A percentile compares a stretch with the other conserved stretches of the same genome.
Evolutionary conservation across 257 asterid genomes (phyloP).

Genomic region (Verbena officinalis): DNA sequence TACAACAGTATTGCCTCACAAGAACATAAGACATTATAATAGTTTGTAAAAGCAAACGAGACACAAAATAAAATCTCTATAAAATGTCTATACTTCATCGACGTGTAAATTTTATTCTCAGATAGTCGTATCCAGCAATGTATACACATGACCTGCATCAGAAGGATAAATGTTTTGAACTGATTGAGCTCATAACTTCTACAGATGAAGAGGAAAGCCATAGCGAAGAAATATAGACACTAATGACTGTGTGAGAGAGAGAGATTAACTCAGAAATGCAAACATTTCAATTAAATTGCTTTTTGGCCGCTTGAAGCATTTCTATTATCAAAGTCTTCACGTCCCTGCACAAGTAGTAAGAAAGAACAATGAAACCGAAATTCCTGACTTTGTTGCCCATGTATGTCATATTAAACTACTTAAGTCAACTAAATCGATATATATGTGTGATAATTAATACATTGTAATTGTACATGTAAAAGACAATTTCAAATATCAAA

Average conservation of each 20-base stretch:
- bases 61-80: background rate
- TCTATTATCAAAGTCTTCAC: conserved; percentile 41
- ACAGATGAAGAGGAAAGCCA: no score
- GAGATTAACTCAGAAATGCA: background rate
- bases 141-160: no score
- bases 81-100: background rate
- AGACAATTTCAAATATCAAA: background rate
- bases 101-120: background rate
- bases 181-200: no score
- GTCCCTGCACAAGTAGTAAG: conserved; percentile 23
- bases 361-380: background rate
- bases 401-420: background rate
- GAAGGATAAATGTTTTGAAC: no score
- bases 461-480: background rate
- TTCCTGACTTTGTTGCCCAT: background rate
- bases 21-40: no score
- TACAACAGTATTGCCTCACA: no score
- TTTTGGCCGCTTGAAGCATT: conserved; percentile 37
- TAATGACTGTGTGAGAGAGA: no score
- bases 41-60: background rate
- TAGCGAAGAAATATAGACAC: no score
- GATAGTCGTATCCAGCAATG: background rate
- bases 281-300: conserved; percentile 9
- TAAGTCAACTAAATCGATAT: background rate
- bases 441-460: background rate